Evolutionary conservation across 805 yeast genomes (phyloP).

Genomic region (Deakozyma indianensis): DNA sequence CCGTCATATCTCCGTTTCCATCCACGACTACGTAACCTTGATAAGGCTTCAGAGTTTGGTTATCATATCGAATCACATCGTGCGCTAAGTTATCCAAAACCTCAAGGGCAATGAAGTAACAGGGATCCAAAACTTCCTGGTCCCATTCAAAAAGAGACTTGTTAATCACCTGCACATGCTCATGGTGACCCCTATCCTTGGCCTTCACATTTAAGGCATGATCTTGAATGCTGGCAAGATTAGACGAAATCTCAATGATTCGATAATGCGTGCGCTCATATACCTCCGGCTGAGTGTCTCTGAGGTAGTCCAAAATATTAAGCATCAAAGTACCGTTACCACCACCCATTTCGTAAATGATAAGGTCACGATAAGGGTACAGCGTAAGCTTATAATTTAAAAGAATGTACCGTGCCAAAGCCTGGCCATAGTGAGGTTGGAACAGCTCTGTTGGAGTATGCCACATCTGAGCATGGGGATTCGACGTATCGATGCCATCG

Average conservation of each 20-base stretch:
- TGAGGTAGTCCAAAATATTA: constrained; percentile 53
- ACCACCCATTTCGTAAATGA: constrained; percentile 79
- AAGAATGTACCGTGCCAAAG: constrained; percentile 65
- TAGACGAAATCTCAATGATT: constrained; percentile 56
- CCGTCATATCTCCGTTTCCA: constrained; percentile 59
- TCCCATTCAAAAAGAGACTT: constrained; percentile 69
- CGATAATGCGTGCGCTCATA: constrained; percentile 52
- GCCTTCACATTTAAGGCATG: constrained; percentile 21
- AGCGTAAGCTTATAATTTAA: constrained; percentile 54
- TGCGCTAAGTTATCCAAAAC: constrained; percentile 78
- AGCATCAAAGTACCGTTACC: constrained; percentile 82
- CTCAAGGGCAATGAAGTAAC: constrained; percentile 67
- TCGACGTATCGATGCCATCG: constrained; percentile 29
- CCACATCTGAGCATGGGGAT: constrained; percentile 45
- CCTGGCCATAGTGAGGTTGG: constrained; percentile 71
- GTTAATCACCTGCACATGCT: constrained; percentile 51
- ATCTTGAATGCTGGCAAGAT: constrained; percentile 44
- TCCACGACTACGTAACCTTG: constrained; percentile 71
- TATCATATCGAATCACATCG: constrained; percentile 66
- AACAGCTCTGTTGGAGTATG: constrained; percentile 83
- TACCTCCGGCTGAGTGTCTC: constrained; percentile 54
- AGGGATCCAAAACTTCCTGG: constrained; percentile 41
- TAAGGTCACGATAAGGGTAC: constrained; percentile 56
- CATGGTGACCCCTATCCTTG: constrained; percentile 30
- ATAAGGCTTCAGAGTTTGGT: constrained; percentile 46